These are phyloP conservation scores for Sutorius eximius DNA, from an alignment of 1,284 basidiomycete species.

Conservation along the genomic window DNA sequence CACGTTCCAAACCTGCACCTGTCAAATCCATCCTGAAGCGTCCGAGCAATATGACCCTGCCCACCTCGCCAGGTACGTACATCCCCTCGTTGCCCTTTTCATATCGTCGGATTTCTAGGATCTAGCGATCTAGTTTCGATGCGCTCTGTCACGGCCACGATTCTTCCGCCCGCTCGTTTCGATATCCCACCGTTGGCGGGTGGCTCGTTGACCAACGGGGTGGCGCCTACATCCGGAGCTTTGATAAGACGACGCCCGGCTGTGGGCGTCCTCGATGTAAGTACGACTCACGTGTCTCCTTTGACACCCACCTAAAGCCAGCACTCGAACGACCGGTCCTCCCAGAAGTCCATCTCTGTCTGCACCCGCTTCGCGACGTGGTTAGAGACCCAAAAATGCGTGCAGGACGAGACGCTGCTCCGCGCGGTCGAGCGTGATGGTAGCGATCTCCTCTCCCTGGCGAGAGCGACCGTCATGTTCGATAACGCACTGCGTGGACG, in stretches of 20 bases:
- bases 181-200: not conserved
- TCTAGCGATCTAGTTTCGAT: not conserved
- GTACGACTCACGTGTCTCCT: not conserved
- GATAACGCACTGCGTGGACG: constrained; percentile 15
- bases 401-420: constrained; percentile 1
- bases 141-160: too few relatives aligned
- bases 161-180: not conserved
- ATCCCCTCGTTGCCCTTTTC: not conserved
- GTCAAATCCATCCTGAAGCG: constrained; percentile 8
- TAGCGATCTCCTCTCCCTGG: constrained; percentile 14
- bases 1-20: not conserved
- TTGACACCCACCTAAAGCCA: not conserved
- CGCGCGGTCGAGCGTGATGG: constrained; percentile 24
- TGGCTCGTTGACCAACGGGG: not conserved
- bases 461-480: constrained; percentile 17
- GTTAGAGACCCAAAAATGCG: constrained; percentile 17
- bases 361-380: constrained; percentile 22
- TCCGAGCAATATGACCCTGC: too few relatives aligned
- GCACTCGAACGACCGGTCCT: not conserved
- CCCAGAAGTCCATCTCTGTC: constrained; percentile 14
- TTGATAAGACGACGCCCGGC: not conserved
- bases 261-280: constrained; percentile 13
- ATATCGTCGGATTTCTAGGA: not conserved
- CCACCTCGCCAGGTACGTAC: constrained; percentile 10
- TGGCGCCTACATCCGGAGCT: not conserved